Percentiles rank a stretch among this genome's conserved stretches.
These are phyloP conservation scores for Cairneyella variabilis DNA, from an alignment of 495 filamentous ascomycete species.

Conservation along the genomic window DNA sequence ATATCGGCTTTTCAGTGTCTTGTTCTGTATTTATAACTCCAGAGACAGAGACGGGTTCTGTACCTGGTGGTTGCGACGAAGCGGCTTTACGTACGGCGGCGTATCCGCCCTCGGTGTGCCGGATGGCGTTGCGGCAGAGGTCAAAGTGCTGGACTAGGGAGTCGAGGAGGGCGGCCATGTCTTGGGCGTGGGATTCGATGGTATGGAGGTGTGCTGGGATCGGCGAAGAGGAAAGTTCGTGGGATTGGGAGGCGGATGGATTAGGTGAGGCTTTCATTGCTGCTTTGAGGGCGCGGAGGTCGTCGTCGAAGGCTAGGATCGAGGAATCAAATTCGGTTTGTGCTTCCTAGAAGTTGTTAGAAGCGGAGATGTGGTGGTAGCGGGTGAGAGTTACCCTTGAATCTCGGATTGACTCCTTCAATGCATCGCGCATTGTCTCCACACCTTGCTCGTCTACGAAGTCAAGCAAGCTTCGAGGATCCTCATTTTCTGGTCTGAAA, in stretches of 20 bases:
- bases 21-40: conserved; percentile 51
- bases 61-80: conserved; percentile 57
- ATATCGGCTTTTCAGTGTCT: conserved; percentile 56
- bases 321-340: conserved; percentile 61
- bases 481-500: conserved; percentile 66
- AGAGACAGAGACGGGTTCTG: conserved; percentile 50
- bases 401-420: conserved; percentile 63
- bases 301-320: conserved; percentile 50
- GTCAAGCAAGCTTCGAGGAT: conserved; percentile 71
- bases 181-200: conserved; percentile 73
- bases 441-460: conserved; percentile 85
- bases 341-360: conserved; percentile 38
- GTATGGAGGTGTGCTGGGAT: conserved; percentile 65
- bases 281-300: conserved; percentile 29
- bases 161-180: conserved; percentile 78
- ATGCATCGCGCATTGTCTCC: conserved; percentile 57
- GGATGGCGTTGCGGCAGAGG: conserved; percentile 86
- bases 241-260: conserved; percentile 29
- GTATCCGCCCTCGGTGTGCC: conserved; percentile 85
- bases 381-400: conserved; percentile 33
- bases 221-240: conserved; percentile 36
- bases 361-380: background rate
- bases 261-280: conserved; percentile 31
- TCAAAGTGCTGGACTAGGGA: conserved; percentile 90
- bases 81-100: conserved; percentile 60